Evolutionary conservation across 768 basidiomycete genomes (phyloP).

Genomic region (Leccinum subtestaceum): DNA sequence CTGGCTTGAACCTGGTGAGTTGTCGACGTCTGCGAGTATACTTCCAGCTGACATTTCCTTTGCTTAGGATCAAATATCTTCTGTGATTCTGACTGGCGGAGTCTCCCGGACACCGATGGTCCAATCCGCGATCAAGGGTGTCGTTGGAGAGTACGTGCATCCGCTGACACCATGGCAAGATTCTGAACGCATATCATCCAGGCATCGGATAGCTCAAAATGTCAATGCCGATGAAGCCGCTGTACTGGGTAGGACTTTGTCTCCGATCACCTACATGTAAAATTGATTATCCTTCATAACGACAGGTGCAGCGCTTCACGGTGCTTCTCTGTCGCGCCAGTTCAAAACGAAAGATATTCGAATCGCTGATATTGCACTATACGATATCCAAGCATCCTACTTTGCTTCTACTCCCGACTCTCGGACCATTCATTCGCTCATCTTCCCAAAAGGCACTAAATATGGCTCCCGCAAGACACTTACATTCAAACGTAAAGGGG

Average conservation of each 20-base stretch:
- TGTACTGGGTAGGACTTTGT: conserved; percentile 60
- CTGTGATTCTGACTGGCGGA: conserved; percentile 93
- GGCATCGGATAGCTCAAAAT: conserved; percentile 85
- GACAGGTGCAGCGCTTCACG: conserved; percentile 81
- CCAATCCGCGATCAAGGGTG: conserved; percentile 71
- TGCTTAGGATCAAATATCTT: conserved; percentile 72
- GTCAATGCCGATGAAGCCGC: conserved; percentile 97
- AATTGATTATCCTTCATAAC: conserved; percentile 2
- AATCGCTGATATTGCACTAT: conserved; percentile 65
- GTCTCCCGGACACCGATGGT: conserved; percentile 89
- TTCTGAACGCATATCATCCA: conserved; percentile 23
- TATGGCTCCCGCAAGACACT: conserved; percentile 81
- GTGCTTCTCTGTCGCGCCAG: conserved; percentile 81
- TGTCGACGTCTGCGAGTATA: neutral
- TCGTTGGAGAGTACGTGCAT: conserved; percentile 70
- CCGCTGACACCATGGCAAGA: neutral
- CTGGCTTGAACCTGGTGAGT: conserved; percentile 66
- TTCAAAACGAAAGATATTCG: conserved; percentile 97
- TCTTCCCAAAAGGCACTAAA: conserved; percentile 80
- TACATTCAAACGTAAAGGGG: conserved; percentile 80
- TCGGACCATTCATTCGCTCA: conserved; percentile 67
- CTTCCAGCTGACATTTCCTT: neutral
- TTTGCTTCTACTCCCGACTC: conserved; percentile 53
- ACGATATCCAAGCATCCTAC: conserved; percentile 81
- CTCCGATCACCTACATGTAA: neutral